Percentiles rank a stretch among this genome's conserved stretches.
These are phyloP conservation scores for Naganishia vishniacii DNA, from an alignment of 768 basidiomycete species.

Conservation along the genomic window DNA sequence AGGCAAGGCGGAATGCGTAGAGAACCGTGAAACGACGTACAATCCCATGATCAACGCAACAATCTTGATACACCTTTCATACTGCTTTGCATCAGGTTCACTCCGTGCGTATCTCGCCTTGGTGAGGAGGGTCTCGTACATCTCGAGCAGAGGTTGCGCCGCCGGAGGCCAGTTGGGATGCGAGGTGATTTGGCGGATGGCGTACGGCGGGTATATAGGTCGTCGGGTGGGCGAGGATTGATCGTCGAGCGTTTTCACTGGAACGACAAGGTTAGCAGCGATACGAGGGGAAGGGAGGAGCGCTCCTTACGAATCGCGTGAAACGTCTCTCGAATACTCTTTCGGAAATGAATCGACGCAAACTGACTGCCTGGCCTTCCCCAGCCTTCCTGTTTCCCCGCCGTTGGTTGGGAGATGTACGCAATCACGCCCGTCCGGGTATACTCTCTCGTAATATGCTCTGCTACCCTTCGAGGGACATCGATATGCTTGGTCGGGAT, in stretches of 20 bases:
- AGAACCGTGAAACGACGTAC: conserved; percentile 28
- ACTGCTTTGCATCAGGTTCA: conserved; percentile 42
- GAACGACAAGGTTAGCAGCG: conserved; percentile 20
- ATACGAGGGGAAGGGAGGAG: conserved; percentile 26
- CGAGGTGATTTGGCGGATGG: conserved; percentile 27
- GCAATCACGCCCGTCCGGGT: conserved; percentile 46
- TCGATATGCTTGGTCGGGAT: conserved; percentile 47
- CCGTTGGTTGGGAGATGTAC: conserved; percentile 48
- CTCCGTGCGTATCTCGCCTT: conserved; percentile 37
- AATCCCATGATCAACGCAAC: conserved; percentile 39
- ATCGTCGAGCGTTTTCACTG: conserved; percentile 13
- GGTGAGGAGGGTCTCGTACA: conserved; percentile 38
- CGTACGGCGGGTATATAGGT: conserved; percentile 23
- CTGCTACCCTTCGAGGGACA: conserved; percentile 44
- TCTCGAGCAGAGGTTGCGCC: conserved; percentile 33
- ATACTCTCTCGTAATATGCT: conserved; percentile 46
- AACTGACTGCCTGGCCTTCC: conserved; percentile 42
- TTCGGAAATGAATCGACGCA: conserved; percentile 27
- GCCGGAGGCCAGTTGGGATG: conserved; percentile 31
- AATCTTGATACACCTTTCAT: conserved; percentile 40
- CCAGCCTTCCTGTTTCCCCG: conserved; percentile 47
- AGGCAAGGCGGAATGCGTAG: not conserved
- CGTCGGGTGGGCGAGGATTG: conserved; percentile 19
- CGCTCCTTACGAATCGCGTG: conserved; percentile 17
- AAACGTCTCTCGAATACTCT: conserved; percentile 21